phyloP scores from a whole-genome alignment of 148 eudicot genomes.

The Persicaria tinctoria region DNA sequence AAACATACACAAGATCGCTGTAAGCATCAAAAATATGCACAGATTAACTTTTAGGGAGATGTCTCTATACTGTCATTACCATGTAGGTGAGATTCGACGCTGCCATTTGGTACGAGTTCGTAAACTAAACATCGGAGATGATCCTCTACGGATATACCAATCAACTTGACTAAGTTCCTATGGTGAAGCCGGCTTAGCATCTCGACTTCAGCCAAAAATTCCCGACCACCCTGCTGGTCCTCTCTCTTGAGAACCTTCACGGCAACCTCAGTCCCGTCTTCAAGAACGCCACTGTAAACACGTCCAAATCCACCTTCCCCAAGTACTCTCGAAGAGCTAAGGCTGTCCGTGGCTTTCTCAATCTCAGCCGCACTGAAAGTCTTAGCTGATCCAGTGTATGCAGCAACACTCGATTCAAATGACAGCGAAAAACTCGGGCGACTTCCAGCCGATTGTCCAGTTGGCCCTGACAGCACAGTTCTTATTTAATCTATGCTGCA shows the following conservation, averaged over 20 bases:
- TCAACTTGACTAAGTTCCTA: conserved; percentile 81
- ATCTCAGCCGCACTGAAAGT: conserved; percentile 61
- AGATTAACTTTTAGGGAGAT: not conserved
- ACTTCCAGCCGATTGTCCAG: conserved; percentile 50
- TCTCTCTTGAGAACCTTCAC: conserved; percentile 87
- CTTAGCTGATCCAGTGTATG: conserved; percentile 69
- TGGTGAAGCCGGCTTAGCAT: conserved; percentile 97
- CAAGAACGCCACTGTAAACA: conserved; percentile 69
- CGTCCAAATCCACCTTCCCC: conserved; percentile 98
- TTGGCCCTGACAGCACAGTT: conserved; percentile 32
- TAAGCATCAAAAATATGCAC: not conserved
- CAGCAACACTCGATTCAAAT: conserved; percentile 51
- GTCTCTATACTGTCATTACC: conserved; percentile 32
- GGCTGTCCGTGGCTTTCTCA: conserved; percentile 70
- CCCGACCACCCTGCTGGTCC: conserved; percentile 89
- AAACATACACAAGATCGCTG: conserved; percentile 2
- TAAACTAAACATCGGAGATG: conserved; percentile 66
- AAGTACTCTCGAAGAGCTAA: conserved; percentile 43
- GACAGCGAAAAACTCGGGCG: conserved; percentile 60
- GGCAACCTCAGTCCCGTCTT: conserved; percentile 70
- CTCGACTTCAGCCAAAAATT: conserved; percentile 88
- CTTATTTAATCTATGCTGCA: not conserved
- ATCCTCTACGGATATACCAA: conserved; percentile 82
- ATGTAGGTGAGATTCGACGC: conserved; percentile 91
- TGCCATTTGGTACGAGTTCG: conserved; percentile 82